phyloP scores from a whole-genome alignment of 768 basidiomycete species.

The Pulveroboletus frians region DNA sequence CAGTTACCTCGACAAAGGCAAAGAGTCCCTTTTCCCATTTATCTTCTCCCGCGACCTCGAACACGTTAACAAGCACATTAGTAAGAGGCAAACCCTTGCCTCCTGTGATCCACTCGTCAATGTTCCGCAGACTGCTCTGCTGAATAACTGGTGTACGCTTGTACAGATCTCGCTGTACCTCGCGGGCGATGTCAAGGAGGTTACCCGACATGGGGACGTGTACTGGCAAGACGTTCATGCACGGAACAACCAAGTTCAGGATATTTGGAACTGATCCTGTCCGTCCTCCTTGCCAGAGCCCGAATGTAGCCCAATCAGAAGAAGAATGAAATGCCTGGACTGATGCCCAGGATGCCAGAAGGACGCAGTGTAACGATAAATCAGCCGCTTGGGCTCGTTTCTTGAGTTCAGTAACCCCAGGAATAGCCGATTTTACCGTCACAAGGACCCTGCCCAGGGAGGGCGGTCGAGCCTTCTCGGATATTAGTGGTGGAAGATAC shows the following conservation, averaged over 20 bases:
- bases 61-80: constrained; percentile 43
- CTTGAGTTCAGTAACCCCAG: constrained; percentile 41
- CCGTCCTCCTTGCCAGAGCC: constrained; percentile 45
- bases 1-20: constrained; percentile 32
- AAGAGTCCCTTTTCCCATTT: constrained; percentile 19
- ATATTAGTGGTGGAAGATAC: constrained; percentile 24
- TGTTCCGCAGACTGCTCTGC: constrained; percentile 34
- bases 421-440: constrained; percentile 38
- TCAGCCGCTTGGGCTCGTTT: constrained; percentile 35
- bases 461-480: neutral
- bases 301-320: constrained; percentile 33
- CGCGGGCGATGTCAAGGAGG: constrained; percentile 27
- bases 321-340: constrained; percentile 32
- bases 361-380: constrained; percentile 37
- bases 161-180: constrained; percentile 34
- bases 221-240: constrained; percentile 42
- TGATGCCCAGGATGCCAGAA: constrained; percentile 41
- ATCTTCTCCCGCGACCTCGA: constrained; percentile 32
- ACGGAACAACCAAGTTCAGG: constrained; percentile 39
- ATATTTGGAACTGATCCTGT: constrained; percentile 32
- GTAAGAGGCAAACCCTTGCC: constrained; percentile 29
- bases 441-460: constrained; percentile 11
- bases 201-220: constrained; percentile 21
- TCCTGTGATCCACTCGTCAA: constrained; percentile 36
- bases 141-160: constrained; percentile 37